These are phyloP conservation scores for Lasiodiplodia sp. DNA, from an alignment of 2,329 filamentous ascomycete species.

Conservation along the genomic window DNA sequence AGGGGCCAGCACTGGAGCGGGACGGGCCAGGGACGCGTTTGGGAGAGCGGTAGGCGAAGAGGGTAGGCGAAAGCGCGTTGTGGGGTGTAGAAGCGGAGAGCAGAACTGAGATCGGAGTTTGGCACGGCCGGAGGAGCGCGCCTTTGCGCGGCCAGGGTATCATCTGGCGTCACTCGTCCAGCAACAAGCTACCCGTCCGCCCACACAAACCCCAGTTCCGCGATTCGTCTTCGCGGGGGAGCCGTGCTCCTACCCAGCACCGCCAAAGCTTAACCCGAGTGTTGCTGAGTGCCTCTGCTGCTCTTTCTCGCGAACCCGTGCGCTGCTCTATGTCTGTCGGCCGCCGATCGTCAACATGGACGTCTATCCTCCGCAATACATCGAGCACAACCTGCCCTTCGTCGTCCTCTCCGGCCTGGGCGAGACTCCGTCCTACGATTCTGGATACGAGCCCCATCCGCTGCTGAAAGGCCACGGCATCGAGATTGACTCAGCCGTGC, in stretches of 20 bases:
- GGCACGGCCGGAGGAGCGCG: constrained; percentile 20
- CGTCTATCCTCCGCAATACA: constrained; percentile 78
- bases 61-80: constrained; percentile 6
- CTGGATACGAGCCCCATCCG: constrained; percentile 47
- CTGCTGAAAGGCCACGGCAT: constrained; percentile 55
- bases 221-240: constrained; percentile 14
- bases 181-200: neutral
- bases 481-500: constrained; percentile 74
- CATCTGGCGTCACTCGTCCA: constrained; percentile 23
- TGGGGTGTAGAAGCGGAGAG: constrained; percentile 22
- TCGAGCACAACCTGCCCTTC: constrained; percentile 86
- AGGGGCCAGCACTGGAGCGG: neutral
- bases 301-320: neutral
- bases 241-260: constrained; percentile 25
- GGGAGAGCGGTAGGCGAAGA: neutral
- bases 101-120: constrained; percentile 26
- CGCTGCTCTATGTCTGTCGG: constrained; percentile 28
- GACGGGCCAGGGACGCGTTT: neutral
- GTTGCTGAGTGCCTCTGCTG: constrained; percentile 10
- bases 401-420: constrained; percentile 81
- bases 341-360: constrained; percentile 65
- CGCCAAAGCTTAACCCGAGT: neutral
- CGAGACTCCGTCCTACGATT: constrained; percentile 37
- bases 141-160: constrained; percentile 9
- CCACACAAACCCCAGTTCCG: constrained; percentile 9